These are phyloP conservation scores for Penicillium paxilli DNA, from an alignment of 495 filamentous ascomycete species.

Conservation along the genomic window DNA sequence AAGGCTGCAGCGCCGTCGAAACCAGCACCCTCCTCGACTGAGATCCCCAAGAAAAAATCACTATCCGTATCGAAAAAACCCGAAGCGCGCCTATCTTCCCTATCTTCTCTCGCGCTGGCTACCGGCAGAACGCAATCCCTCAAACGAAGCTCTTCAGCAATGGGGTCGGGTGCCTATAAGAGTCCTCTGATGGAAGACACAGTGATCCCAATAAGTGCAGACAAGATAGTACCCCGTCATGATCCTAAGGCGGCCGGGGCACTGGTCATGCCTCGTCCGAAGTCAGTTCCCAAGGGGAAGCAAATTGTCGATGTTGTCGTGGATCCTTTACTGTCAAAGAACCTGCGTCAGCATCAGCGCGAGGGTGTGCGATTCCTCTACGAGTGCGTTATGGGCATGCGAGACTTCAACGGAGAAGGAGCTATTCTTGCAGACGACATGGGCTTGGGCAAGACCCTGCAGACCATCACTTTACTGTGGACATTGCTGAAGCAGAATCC, in stretches of 20 bases:
- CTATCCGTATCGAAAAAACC: constrained; percentile 19
- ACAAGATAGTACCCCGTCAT: constrained; percentile 62
- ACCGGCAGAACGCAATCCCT: constrained; percentile 14
- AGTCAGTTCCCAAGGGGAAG: constrained; percentile 58
- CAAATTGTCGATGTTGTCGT: constrained; percentile 78
- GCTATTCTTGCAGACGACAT: constrained; percentile 83
- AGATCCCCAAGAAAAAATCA: constrained; percentile 26
- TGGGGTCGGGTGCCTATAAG: constrained; percentile 51
- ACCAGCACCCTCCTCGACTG: constrained; percentile 1
- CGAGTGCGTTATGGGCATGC: constrained; percentile 83
- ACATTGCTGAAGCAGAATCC: constrained; percentile 82
- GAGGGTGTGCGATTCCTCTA: constrained; percentile 79
- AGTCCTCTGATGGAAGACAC: constrained; percentile 59
- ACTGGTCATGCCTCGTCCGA: constrained; percentile 69
- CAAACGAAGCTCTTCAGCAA: constrained; percentile 14
- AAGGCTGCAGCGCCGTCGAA: constrained; percentile 42
- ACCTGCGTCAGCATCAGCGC: constrained; percentile 72
- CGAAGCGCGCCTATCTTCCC: constrained; percentile 2
- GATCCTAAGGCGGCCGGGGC: constrained; percentile 61
- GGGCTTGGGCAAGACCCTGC: constrained; percentile 79
- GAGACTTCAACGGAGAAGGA: constrained; percentile 67
- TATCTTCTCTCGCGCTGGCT: background rate
- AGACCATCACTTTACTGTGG: constrained; percentile 78
- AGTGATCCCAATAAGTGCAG: constrained; percentile 40
- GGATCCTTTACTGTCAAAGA: constrained; percentile 66